Base-by-base conservation (phyloP, 805 yeast genomes). In the Clavispora carvajalis region DNA sequence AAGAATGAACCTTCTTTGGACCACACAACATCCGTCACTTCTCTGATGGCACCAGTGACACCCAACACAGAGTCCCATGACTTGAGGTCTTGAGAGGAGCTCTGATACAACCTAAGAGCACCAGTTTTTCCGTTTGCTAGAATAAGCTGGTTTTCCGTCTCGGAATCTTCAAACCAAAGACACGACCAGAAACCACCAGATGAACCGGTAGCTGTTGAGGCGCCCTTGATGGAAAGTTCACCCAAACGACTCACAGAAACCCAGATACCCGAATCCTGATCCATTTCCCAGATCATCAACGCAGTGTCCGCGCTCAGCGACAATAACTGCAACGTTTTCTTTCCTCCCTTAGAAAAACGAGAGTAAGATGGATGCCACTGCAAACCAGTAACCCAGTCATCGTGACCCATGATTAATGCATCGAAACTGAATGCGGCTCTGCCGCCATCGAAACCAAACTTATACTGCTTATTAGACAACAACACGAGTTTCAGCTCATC, bases 191-290 rank as follows among this genome's bases (percentile, higher is more conserved):
- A 77, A 1, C 82, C 82, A 28, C 82, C 82, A 7, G 80, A 80
- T 0, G 99, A 84, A 6, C 99, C 99, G 0, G 99, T 93, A 4
- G 99, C 99, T 0, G 99, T 89, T 4, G 95, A 85, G 0, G 99
- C 96, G 53, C 99, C 99, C 62, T 93, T 91, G 37, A 89, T 84
- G 33, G 95, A 83, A 45, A 93, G 72, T 53, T 95, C 98, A 34
- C 99, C 99, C 15, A 93, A 65, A 50, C 98, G 69, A 15, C 81
- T 68, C 7, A 73, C 73, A 38, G 95, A 84, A 16, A 85, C 71
- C 99, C 99, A 93, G 35, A 93, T 81, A 3, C 96, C 96, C 5
- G 95, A 85, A 2, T 76, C 71, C 34, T 66, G 68, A 60, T 91
- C 97, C 47, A 95, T 91, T 55, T 82, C 83, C 99, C 99, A 93